Percentiles rank a stretch among this genome's conserved stretches.
These are phyloP conservation scores for Blastomyces silverae DNA, from an alignment of 2,329 filamentous ascomycete genomes.

Conservation along the genomic window DNA sequence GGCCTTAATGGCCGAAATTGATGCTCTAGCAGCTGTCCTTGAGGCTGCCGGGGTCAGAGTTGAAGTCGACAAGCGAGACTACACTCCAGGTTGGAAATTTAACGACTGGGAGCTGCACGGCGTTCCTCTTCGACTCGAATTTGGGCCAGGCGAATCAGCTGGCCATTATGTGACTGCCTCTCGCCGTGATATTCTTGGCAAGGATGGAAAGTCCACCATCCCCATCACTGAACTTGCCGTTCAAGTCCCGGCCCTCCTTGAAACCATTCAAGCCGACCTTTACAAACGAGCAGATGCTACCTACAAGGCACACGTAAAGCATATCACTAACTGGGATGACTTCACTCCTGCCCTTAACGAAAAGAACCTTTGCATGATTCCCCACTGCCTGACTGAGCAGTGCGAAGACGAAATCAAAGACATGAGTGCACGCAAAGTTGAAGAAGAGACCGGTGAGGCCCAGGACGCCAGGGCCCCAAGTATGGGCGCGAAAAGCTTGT, in stretches of 20 bases:
- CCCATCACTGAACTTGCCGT: constrained; percentile 65
- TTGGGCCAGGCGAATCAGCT: constrained; percentile 87
- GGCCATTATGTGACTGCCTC: constrained; percentile 78
- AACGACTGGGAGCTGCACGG: constrained; percentile 98
- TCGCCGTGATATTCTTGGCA: constrained; percentile 66
- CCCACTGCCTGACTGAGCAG: constrained; percentile 73
- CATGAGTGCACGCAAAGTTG: constrained; percentile 66
- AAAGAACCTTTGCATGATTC: constrained; percentile 90
- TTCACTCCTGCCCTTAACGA: constrained; percentile 83
- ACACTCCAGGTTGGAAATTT: constrained; percentile 95
- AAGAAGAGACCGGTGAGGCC: constrained; percentile 56
- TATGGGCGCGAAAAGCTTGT: constrained; percentile 71
- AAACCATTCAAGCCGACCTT: constrained; percentile 83
- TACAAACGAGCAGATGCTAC: constrained; percentile 66
- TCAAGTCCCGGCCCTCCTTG: constrained; percentile 71
- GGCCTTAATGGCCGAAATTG: constrained; percentile 67
- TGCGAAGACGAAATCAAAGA: constrained; percentile 97
- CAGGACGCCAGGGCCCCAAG: constrained; percentile 66
- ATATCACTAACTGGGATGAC: constrained; percentile 80
- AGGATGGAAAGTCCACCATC: constrained; percentile 69
- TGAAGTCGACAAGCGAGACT: constrained; percentile 79
- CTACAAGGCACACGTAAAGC: constrained; percentile 72
- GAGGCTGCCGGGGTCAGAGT: constrained; percentile 67
- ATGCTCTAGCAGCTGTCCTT: constrained; percentile 62
- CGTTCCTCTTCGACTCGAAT: constrained; percentile 87